Conservation (phyloP, 1,139 yeast genomes). For the Suhomyces atakaporum region DNA sequence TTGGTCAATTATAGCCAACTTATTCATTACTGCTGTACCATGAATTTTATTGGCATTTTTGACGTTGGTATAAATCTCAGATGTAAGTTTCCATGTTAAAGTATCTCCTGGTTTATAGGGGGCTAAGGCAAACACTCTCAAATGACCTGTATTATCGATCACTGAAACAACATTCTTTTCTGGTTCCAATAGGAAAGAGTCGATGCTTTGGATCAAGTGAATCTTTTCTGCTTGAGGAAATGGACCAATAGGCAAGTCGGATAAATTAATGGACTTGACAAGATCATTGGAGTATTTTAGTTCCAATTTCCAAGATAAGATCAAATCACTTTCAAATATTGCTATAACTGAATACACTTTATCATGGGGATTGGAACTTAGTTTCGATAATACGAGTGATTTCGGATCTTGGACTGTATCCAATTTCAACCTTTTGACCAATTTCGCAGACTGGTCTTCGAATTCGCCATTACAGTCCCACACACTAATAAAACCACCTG, state of each 20-base stretch:
- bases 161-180: conserved; percentile 59
- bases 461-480: conserved; percentile 60
- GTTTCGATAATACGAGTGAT: conserved; percentile 29
- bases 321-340: conserved; percentile 27
- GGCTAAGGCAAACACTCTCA: conserved; percentile 42
- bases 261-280: conserved; percentile 12
- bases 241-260: conserved; percentile 5
- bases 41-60: conserved; percentile 54
- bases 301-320: conserved; percentile 33
- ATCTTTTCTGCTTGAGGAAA: conserved; percentile 31
- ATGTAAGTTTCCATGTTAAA: conserved; percentile 51
- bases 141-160: conserved; percentile 55
- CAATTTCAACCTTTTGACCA: conserved; percentile 22
- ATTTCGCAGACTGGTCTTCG: conserved; percentile 33
- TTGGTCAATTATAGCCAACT: conserved; percentile 69
- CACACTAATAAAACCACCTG: conserved; percentile 55
- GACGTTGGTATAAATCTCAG: conserved; percentile 57
- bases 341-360: conserved; percentile 28
- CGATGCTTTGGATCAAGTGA: conserved; percentile 58
- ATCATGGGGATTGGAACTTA: conserved; percentile 5
- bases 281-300: conserved; percentile 16
- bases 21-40: conserved; percentile 68
- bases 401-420: conserved; percentile 22
- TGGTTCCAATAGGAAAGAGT: conserved; percentile 46
- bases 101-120: neutral